phyloP scores from a whole-genome alignment of 495 filamentous ascomycete genomes.

The Penicillium samsonianum region DNA sequence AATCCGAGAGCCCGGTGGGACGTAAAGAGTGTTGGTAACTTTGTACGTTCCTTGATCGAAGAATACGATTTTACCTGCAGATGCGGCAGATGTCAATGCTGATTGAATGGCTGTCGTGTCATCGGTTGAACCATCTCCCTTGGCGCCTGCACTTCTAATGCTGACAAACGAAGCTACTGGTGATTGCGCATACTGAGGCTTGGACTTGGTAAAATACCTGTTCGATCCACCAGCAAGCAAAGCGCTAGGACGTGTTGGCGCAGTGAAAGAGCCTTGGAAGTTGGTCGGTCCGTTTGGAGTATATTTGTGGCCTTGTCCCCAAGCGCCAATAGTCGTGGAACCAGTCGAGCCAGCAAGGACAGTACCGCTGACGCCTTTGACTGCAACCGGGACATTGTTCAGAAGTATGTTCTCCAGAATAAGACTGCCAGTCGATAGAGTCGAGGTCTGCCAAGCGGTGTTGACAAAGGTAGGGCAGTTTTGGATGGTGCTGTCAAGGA shows the following conservation, averaged over 20 bases:
- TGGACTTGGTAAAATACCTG: constrained; percentile 52
- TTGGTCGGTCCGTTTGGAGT: constrained; percentile 41
- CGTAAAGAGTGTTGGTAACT: constrained; percentile 47
- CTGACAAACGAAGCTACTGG: constrained; percentile 58
- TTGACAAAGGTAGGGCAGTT: constrained; percentile 65
- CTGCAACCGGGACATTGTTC: constrained; percentile 58
- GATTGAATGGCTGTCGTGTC: constrained; percentile 57
- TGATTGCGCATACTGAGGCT: constrained; percentile 56
- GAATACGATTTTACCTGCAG: constrained; percentile 47
- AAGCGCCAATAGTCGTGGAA: constrained; percentile 53
- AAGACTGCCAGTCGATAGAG: constrained; percentile 52
- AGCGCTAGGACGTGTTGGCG: constrained; percentile 37
- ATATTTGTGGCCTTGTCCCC: constrained; percentile 58
- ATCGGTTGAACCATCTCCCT: constrained; percentile 71
- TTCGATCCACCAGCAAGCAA: constrained; percentile 40
- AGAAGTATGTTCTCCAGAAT: constrained; percentile 71
- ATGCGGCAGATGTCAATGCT: constrained; percentile 42
- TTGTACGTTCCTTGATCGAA: constrained; percentile 52
- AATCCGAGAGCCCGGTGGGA: constrained; percentile 47
- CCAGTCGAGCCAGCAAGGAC: constrained; percentile 60
- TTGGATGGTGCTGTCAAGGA: constrained; percentile 59
- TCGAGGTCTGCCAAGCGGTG: constrained; percentile 49
- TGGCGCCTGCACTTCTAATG: constrained; percentile 58
- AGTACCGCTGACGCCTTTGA: constrained; percentile 54
- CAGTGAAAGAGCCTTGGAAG: constrained; percentile 43